Base-by-base conservation (phyloP, 148 eudicot genomes). In the Heliamphora exappendiculata region DNA sequence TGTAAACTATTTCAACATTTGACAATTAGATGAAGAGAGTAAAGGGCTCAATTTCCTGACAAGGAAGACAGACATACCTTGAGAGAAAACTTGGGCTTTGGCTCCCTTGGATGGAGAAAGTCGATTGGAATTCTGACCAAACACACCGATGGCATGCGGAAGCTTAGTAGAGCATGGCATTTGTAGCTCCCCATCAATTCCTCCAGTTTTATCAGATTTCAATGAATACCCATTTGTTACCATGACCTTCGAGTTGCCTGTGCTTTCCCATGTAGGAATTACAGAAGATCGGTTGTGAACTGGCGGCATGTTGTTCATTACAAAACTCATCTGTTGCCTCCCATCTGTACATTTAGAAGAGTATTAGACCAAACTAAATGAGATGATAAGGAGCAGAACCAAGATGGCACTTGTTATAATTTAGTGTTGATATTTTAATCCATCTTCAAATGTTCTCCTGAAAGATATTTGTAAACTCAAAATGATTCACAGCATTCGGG, bases 291-390 rank as follows among this genome's bases (percentile, higher is more conserved):
- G 83, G 69, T 81, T 64, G 54, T 87, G 92, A 78, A 81, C 67
- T 74, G 76, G 54, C 58, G 91, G 85, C 6, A 22, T 82, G 81
- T 87, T 87, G 74, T 79, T 84, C 76, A 89, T 81, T 39, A 80
- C 80, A 67, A 91, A 86, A 67, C 81, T 85, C 85, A 89, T 80
- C 67, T 87, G 89, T 63, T 81, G 89, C 80, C 89, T 87, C 75
- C 90, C 90, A 60, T 82, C 99, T 88, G 91, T 76, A 78, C 65
- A 76, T 39, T 64, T 58, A 54, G 75, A 67, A 70, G 45, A 33
- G 26, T 41, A 55, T 50, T 28, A 60, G 41, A 73, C 54, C 14
- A 71, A 60, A 76, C 24, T 31, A 75, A 29, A 29, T 45, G 55
- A 75, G 7, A 22, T 50, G 12, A 12, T 49, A 33, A 17, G 58